phyloP scores from a whole-genome alignment of 176 grass and related monocot genomes.

The Poa pratensis region DNA sequence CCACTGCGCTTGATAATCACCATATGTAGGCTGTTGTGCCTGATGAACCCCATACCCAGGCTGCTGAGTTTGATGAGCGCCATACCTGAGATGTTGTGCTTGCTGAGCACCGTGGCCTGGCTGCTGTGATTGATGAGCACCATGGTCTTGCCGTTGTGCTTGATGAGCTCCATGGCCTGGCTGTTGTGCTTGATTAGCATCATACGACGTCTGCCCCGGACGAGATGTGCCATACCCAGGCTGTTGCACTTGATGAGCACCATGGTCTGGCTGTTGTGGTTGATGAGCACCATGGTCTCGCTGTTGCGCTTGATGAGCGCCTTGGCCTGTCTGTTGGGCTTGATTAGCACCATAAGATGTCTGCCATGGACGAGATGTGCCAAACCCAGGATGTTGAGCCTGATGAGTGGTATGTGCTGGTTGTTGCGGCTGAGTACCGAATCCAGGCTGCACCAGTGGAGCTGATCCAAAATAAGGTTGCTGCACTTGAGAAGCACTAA shows the following conservation, averaged over 20 bases:
- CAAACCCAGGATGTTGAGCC: slow-evolving; percentile 3
- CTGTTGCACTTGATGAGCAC: neutral
- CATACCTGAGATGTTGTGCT: neutral
- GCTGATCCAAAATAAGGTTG: slow-evolving; percentile 37
- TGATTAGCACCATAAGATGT: slow-evolving; percentile 18
- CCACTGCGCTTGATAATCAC: slow-evolving; percentile 15
- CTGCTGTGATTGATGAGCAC: slow-evolving; percentile 6
- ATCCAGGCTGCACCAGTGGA: slow-evolving; percentile 1
- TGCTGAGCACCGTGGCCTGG: neutral
- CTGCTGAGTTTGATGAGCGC: neutral
- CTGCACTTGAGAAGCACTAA: slow-evolving; percentile 12
- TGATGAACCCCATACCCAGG: neutral
- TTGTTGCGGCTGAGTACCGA: neutral
- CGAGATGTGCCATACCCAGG: neutral
- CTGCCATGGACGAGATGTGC: slow-evolving; percentile 25
- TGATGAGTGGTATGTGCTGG: neutral
- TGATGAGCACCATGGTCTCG: neutral
- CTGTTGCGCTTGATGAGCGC: neutral
- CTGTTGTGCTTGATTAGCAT: neutral
- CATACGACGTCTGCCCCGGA: neutral
- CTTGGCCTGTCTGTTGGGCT: slow-evolving; percentile 31
- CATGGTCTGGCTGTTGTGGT: neutral
- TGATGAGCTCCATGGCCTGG: neutral
- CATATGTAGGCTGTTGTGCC: neutral
- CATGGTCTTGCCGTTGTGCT: neutral